Base-by-base conservation (phyloP, 1,139 yeast genomes). In the Diutina scorzettiae region DNA sequence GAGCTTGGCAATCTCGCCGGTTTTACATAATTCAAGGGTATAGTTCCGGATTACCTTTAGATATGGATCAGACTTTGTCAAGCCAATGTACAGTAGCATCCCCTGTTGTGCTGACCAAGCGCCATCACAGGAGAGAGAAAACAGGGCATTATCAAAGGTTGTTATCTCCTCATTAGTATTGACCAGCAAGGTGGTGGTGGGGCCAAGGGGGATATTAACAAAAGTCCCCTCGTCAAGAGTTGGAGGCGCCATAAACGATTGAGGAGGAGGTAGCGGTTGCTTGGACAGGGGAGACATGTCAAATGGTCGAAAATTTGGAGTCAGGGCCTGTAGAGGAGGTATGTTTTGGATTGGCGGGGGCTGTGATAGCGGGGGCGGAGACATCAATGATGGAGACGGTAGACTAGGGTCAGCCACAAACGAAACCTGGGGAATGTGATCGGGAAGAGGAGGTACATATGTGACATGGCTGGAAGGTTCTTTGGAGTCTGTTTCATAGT, bases 401-500 rank as follows among this genome's bases (percentile, higher is more conserved):
- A 27, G 27, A 24, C 11, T 24, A 11, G 27, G 9, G 11, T 24
- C 27, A 11, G 27, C 9, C 9, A 24, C 11, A 24, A 24, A n/a
- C n/a, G n/a, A n/a, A n/a, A n/a, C n/a, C n/a, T n/a, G n/a, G n/a
- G n/a, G n/a, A n/a, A n/a, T n/a, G n/a, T n/a, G 27, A 5, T 32
- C 37, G 7, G 37, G 9, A 12, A 32, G 21, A 19, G 39, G 39
- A 14, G 21, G 39, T 16, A 34, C 39, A 23, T 34, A 34, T 18
- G 27, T 21, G 16, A 34, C 24, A 14, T 34, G 39, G 17, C 19
- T 23, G 27, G 25, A 23, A 2, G 39, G 39, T 21, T 34, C 39
- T 18, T 39, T 20, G n/a, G 33, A 7, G 7, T 39, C 33, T 33
- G 58, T 76, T 52, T 80, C 76, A 54, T 78, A 82, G 47, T 67